phyloP scores from a whole-genome alignment of 352 stramenopile genomes.

The Pythium utonaiense region DNA sequence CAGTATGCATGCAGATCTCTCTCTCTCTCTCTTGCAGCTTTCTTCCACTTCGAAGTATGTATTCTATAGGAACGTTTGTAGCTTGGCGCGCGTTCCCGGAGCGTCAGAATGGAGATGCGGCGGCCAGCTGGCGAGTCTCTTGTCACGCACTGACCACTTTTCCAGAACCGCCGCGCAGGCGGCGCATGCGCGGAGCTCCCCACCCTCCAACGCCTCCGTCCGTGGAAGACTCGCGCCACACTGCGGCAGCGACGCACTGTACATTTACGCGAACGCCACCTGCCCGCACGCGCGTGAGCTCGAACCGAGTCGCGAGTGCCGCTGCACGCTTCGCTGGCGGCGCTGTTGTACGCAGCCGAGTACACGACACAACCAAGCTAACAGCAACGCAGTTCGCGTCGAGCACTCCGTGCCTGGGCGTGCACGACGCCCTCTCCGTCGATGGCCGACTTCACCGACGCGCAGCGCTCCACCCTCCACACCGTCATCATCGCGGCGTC shows the following conservation, averaged over 20 bases:
- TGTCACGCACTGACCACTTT: conserved; percentile 25
- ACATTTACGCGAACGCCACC: background rate
- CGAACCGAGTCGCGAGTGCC: background rate
- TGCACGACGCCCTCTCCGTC: background rate
- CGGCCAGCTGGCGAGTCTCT: background rate
- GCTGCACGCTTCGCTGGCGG: background rate
- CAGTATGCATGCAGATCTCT: no score
- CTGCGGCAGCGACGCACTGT: background rate
- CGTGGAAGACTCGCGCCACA: background rate
- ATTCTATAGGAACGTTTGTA: background rate
- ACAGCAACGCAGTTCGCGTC: background rate
- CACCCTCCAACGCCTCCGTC: background rate
- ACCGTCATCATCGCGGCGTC: conserved; percentile 17
- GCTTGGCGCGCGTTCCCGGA: background rate
- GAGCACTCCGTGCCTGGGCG: background rate
- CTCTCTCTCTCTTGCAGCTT: no score
- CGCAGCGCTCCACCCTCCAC: conserved; percentile 21
- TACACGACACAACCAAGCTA: background rate
- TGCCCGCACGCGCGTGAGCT: background rate
- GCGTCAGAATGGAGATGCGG: conserved; percentile 1
- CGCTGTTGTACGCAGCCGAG: background rate
- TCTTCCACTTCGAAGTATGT: background rate
- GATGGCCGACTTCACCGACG: conserved; percentile 9
- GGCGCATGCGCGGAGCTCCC: background rate
- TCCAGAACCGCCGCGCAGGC: background rate